A percentile compares a stretch with the other conserved stretches of the same genome.
Evolutionary conservation across 306 rosid genomes (phyloP).

Genomic region (Crotalaria pallida): DNA sequence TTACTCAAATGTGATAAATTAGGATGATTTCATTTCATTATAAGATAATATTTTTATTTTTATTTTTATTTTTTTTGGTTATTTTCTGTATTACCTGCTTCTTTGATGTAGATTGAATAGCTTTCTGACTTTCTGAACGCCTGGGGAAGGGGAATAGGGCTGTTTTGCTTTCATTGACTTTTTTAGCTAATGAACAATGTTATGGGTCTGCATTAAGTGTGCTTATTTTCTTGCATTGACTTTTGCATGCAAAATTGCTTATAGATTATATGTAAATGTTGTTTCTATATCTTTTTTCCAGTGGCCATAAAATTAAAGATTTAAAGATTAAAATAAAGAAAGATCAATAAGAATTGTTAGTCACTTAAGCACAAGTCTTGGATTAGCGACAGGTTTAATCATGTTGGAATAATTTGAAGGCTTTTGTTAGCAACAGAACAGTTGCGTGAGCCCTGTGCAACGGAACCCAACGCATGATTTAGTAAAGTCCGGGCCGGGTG

Average conservation of each 20-base stretch:
- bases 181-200: background rate
- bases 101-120: background rate
- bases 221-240: slow-evolving; percentile 9
- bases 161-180: background rate
- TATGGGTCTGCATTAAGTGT: background rate
- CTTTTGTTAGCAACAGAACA: no score
- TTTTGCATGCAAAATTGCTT: background rate
- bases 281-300: background rate
- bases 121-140: background rate
- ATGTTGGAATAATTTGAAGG: background rate
- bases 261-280: background rate
- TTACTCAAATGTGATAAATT: background rate
- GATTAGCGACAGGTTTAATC: background rate
- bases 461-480: no score
- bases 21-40: slow-evolving; percentile 6
- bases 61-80: background rate
- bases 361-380: background rate
- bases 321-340: no score
- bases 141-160: background rate
- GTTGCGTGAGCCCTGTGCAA: no score
- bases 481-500: no score
- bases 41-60: background rate
- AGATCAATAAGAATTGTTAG: background rate
- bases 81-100: background rate
- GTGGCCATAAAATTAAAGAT: background rate